Evolutionary conservation across 2,329 filamentous ascomycete species (phyloP).

Genomic region (Xylaria sp.): DNA sequence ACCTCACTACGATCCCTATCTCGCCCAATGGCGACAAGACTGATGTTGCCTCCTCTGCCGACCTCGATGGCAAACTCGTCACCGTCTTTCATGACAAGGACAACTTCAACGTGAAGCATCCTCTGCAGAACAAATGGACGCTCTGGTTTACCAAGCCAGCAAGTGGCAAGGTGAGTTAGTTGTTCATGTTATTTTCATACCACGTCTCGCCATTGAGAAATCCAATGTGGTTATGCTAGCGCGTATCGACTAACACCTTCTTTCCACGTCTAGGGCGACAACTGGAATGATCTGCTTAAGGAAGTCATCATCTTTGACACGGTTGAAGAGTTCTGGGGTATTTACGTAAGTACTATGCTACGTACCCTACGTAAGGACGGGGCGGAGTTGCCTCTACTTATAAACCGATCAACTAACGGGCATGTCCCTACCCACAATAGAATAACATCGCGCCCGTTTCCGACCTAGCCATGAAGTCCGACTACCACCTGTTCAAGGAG

Average conservation of each 20-base stretch:
- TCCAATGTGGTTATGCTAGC: background rate
- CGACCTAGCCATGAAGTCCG: constrained; percentile 95
- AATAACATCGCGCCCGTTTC: constrained; percentile 99
- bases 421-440: constrained; percentile 59
- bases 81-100: constrained; percentile 98
- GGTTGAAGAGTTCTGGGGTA: constrained; percentile 99
- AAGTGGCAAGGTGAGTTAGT: constrained; percentile 80
- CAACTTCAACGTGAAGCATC: constrained; percentile 99
- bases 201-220: background rate
- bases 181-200: background rate
- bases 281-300: constrained; percentile 98
- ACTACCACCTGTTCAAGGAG: constrained; percentile 99
- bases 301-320: constrained; percentile 99
- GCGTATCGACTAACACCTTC: constrained; percentile 30
- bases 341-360: constrained; percentile 78
- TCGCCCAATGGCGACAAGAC: constrained; percentile 70
- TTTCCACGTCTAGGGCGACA: constrained; percentile 76
- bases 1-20: constrained; percentile 74
- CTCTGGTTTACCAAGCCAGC: constrained; percentile 99
- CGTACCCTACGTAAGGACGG: background rate
- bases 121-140: constrained; percentile 96
- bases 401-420: constrained; percentile 1
- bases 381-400: background rate
- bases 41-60: constrained; percentile 57
- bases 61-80: constrained; percentile 70